These are phyloP conservation scores for Paramecium sexaurelia DNA, from an alignment of 73 alveolate genomes.

Conservation along the genomic window DNA sequence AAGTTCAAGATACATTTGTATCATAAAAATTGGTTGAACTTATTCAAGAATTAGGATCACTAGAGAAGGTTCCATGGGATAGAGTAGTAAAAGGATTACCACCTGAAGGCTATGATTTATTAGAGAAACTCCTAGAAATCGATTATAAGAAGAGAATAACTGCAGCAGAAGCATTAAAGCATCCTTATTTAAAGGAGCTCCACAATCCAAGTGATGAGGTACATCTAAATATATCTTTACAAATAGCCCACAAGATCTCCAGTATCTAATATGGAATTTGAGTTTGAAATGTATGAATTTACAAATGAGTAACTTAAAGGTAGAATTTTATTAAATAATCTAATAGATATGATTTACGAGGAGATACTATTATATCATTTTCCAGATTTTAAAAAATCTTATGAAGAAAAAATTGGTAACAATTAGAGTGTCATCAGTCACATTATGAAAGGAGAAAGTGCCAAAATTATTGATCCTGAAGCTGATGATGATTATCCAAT, in stretches of 20 bases:
- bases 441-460: slow-evolving; percentile 57
- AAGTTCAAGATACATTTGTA: slow-evolving; percentile 48
- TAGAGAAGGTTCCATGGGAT: slow-evolving; percentile 49
- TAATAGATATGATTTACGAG: slow-evolving; percentile 65
- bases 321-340: not conserved
- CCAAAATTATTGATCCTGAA: slow-evolving; percentile 49
- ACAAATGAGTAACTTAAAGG: slow-evolving; percentile 65
- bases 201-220: slow-evolving; percentile 68
- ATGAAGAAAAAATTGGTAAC: slow-evolving; percentile 56
- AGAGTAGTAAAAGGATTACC: slow-evolving; percentile 53
- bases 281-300: slow-evolving; percentile 65
- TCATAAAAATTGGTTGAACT: slow-evolving; percentile 14
- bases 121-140: slow-evolving; percentile 63
- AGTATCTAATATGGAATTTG: slow-evolving; percentile 55
- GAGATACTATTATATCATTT: slow-evolving; percentile 62
- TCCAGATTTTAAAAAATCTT: slow-evolving; percentile 59
- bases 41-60: slow-evolving; percentile 1
- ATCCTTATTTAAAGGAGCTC: slow-evolving; percentile 66
- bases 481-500: slow-evolving; percentile 62
- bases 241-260: slow-evolving; percentile 58
- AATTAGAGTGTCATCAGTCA: slow-evolving; percentile 53
- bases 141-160: slow-evolving; percentile 70
- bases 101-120: slow-evolving; percentile 69
- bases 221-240: not conserved
- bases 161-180: slow-evolving; percentile 73